Percentiles rank a stretch among this genome's conserved stretches.
Conservation (phyloP, 208 protist genomes). For the Leishmania lainsoni region DNA sequence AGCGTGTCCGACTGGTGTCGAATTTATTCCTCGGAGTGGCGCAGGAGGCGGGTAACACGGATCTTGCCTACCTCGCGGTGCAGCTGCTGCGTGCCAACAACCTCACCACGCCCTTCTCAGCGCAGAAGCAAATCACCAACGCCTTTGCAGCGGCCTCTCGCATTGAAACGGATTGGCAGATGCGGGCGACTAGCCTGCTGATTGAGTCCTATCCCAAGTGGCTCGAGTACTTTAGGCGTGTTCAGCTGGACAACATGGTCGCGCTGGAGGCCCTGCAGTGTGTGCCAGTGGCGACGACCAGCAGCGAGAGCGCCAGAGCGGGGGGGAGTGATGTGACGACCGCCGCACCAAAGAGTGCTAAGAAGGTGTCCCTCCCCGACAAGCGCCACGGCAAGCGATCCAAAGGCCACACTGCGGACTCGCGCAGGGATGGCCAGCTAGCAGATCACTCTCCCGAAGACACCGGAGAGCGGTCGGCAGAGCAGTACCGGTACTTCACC, state of each 20-base stretch:
- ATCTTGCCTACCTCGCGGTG: slow-evolving; percentile 77
- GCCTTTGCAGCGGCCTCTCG: slow-evolving; percentile 78
- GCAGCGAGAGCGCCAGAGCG: background rate
- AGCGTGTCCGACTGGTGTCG: slow-evolving; percentile 54
- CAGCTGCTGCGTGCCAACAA: slow-evolving; percentile 86
- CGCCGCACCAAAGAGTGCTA: background rate
- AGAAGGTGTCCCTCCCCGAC: background rate
- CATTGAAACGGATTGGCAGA: slow-evolving; percentile 82
- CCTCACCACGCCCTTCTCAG: slow-evolving; percentile 66
- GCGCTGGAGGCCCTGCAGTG: slow-evolving; percentile 32
- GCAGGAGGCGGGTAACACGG: slow-evolving; percentile 84
- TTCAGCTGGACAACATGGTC: slow-evolving; percentile 51
- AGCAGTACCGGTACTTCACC: slow-evolving; percentile 66
- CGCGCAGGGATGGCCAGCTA: background rate
- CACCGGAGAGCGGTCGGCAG: background rate
- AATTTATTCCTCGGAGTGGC: slow-evolving; percentile 67
- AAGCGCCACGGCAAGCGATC: background rate
- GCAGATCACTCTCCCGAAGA: background rate
- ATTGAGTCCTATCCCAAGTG: slow-evolving; percentile 59
- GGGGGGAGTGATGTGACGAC: background rate
- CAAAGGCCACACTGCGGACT: background rate
- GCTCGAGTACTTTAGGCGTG: slow-evolving; percentile 67
- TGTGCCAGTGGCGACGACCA: background rate
- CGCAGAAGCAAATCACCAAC: slow-evolving; percentile 87
- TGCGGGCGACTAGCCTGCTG: slow-evolving; percentile 70